Evolutionary conservation across 106 monocot species (phyloP).

Genomic region (Cymbidium sinense): DNA sequence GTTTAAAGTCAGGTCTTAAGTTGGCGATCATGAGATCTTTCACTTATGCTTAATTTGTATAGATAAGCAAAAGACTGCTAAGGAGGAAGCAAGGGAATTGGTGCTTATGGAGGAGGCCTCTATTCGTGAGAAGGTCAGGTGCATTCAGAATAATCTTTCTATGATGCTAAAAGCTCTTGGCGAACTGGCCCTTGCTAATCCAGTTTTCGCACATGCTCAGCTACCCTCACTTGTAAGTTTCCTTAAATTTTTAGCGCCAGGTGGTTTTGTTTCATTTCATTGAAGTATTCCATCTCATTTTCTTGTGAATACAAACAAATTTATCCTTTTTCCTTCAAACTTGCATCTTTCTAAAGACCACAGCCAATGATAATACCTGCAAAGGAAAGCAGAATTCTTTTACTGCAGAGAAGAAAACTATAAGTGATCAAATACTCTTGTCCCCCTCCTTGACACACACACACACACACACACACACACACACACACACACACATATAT

Average conservation of each 20-base stretch:
- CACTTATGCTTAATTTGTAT: constrained; percentile 5
- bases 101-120: constrained; percentile 70
- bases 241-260: not conserved
- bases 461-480: too few species aligned
- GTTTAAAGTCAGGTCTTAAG: not conserved
- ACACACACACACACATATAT: too few species aligned
- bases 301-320: not conserved
- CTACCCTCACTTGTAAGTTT: constrained; percentile 75
- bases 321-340: not conserved
- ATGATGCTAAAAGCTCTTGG: constrained; percentile 78
- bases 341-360: not conserved
- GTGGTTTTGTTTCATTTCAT: not conserved
- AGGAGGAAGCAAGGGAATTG: constrained; percentile 90
- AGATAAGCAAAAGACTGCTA: constrained; percentile 72
- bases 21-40: not conserved
- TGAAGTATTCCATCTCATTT: not conserved
- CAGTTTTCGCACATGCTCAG: constrained; percentile 79
- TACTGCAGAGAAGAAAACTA: too few species aligned
- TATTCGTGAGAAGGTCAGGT: constrained; percentile 61
- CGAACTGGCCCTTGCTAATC: constrained; percentile 73
- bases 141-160: constrained; percentile 62
- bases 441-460: too few species aligned
- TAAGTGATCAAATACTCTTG: too few species aligned
- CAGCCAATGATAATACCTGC: too few species aligned
- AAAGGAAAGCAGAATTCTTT: too few species aligned